Conservation (phyloP, 1,139 yeast genomes). For the Yamadazyma diddensiae region DNA sequence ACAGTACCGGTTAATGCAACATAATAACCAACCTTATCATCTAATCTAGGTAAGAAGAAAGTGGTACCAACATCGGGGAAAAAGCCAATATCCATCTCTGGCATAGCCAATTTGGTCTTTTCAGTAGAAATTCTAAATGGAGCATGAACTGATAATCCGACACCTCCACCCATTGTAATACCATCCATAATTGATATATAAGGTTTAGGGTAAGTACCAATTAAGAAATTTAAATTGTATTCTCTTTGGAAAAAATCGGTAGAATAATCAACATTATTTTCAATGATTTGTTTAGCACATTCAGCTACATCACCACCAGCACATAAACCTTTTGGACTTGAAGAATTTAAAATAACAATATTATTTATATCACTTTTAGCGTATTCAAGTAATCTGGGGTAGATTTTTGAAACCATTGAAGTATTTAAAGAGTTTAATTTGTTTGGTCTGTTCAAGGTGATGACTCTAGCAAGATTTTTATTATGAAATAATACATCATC, state of each 20-base stretch:
- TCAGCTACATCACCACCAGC: constrained; percentile 96
- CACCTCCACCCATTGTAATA: constrained; percentile 98
- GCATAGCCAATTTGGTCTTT: constrained; percentile 91
- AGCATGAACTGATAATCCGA: constrained; percentile 88
- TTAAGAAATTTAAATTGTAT: constrained; percentile 74
- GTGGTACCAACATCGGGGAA: constrained; percentile 96
- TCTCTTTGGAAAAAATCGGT: constrained; percentile 73
- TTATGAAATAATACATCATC: constrained; percentile 60
- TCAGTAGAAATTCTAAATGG: constrained; percentile 94
- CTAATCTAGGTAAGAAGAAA: constrained; percentile 80
- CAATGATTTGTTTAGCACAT: constrained; percentile 53
- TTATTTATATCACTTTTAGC: constrained; percentile 65
- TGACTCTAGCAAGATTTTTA: constrained; percentile 65
- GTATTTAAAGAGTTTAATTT: constrained; percentile 84
- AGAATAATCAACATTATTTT: constrained; percentile 52
- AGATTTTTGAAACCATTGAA: constrained; percentile 72
- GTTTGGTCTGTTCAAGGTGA: constrained; percentile 74
- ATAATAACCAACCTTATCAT: constrained; percentile 80
- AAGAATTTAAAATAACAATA: constrained; percentile 67
- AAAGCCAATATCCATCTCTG: constrained; percentile 95
- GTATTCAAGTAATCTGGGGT: constrained; percentile 75
- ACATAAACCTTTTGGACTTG: constrained; percentile 63
- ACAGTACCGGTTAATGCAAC: constrained; percentile 84
- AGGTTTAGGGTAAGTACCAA: constrained; percentile 84
- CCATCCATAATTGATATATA: constrained; percentile 84